A percentile compares a stretch with the other conserved stretches of the same genome.
Conservation (phyloP, 2,329 filamentous ascomycete species). For the Aspergillus brasiliensis region DNA sequence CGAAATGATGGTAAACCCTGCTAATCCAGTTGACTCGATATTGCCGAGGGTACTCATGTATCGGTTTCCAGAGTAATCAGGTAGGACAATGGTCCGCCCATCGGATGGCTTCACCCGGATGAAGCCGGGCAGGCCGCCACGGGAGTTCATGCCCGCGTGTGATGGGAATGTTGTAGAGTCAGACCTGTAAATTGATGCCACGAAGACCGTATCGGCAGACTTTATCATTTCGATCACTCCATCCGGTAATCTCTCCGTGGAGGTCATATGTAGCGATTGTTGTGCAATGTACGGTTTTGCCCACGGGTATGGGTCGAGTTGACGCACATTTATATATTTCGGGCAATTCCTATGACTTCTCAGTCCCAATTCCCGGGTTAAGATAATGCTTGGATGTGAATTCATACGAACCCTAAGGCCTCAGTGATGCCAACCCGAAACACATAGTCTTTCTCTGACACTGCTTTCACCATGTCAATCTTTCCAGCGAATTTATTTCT, state of each 20-base stretch:
- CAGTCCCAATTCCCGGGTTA: too few species aligned
- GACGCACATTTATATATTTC: constrained; percentile 8
- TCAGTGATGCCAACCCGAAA: background rate
- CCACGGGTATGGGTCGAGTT: background rate
- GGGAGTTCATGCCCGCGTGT: constrained; percentile 9
- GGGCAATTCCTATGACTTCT: constrained; percentile 1
- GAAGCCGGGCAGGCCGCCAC: constrained; percentile 1
- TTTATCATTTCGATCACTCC: background rate
- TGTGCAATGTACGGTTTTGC: background rate
- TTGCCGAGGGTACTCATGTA: constrained; percentile 19
- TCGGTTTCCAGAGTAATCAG: constrained; percentile 8
- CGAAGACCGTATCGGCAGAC: constrained; percentile 4
- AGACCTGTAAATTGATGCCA: background rate
- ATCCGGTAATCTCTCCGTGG: background rate
- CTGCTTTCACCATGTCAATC: background rate
- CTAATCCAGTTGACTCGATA: constrained; percentile 20
- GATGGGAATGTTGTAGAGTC: background rate
- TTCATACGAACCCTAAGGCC: background rate
- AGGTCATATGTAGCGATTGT: background rate
- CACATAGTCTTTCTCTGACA: background rate
- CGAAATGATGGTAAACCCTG: constrained; percentile 23
- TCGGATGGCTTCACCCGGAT: background rate
- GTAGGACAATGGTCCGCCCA: background rate
- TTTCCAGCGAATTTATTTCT: background rate
- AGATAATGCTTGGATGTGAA: too few species aligned